Percentiles rank a stretch among this genome's conserved stretches.
phyloP scores from a whole-genome alignment of 139 green algal genomes.

The Haematococcus sp. region DNA sequence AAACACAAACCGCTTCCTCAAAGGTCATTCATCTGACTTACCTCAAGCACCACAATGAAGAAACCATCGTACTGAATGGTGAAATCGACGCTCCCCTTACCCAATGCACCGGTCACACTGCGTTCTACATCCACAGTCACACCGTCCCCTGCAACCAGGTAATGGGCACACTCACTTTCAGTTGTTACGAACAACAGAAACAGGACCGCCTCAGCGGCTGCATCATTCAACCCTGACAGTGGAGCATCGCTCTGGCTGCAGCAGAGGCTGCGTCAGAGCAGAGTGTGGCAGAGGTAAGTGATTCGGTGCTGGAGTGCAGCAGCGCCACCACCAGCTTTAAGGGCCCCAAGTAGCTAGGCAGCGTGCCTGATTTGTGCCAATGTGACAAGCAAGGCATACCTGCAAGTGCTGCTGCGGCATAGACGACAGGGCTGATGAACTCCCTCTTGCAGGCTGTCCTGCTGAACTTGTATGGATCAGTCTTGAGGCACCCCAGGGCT shows the following conservation, averaged over 20 bases:
- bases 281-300: background rate
- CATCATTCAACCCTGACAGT: background rate
- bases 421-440: constrained; percentile 12
- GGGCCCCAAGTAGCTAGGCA: background rate
- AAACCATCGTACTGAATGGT: background rate
- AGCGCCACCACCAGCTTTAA: background rate
- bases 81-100: constrained; percentile 2
- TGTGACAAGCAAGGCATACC: constrained; percentile 3
- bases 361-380: background rate
- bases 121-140: constrained; percentile 4
- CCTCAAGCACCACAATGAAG: constrained; percentile 10
- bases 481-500: constrained; percentile 6
- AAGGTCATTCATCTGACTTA: constrained; percentile 1
- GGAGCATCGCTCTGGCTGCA: constrained; percentile 5
- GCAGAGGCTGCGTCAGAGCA: background rate
- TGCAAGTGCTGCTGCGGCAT: constrained; percentile 11
- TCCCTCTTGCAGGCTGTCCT: constrained; percentile 11
- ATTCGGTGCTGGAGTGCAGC: background rate
- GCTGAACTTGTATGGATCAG: background rate
- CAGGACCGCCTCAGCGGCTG: background rate
- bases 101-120: background rate
- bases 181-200: background rate
- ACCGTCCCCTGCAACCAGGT: background rate
- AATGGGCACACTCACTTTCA: background rate
- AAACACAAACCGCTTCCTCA: background rate